Percentiles rank a stretch among this genome's conserved stretches.
Evolutionary conservation across 2,329 filamentous ascomycete genomes (phyloP).

Genomic region (Trichothecium roseum): DNA sequence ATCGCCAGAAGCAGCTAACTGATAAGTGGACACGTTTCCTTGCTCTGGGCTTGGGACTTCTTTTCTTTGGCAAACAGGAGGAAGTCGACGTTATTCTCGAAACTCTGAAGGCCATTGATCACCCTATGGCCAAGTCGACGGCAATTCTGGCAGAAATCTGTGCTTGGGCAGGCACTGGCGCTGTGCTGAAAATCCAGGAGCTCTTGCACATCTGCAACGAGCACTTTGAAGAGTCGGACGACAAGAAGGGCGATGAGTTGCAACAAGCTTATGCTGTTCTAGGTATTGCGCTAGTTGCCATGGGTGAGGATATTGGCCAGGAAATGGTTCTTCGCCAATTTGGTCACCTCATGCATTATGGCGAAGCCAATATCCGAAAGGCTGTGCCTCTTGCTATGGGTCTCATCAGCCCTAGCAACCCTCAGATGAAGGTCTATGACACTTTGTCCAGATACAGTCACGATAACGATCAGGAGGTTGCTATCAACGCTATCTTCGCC

Average conservation of each 20-base stretch:
- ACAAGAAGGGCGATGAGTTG: slow-evolving; percentile 91
- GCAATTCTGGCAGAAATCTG: slow-evolving; percentile 92
- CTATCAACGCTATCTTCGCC: slow-evolving; percentile 96
- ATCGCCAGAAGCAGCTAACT: slow-evolving; percentile 79
- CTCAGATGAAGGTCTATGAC: slow-evolving; percentile 99
- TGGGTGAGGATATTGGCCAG: slow-evolving; percentile 97
- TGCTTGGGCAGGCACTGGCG: slow-evolving; percentile 94
- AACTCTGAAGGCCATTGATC: slow-evolving; percentile 91
- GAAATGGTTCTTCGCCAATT: slow-evolving; percentile 98
- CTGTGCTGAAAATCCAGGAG: slow-evolving; percentile 94
- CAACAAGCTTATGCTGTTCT: slow-evolving; percentile 94
- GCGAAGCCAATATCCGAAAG: slow-evolving; percentile 92
- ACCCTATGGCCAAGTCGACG: slow-evolving; percentile 94
- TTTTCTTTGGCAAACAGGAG: slow-evolving; percentile 95
- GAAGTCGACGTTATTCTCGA: slow-evolving; percentile 98
- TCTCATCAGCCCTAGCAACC: slow-evolving; percentile 92
- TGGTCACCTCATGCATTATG: slow-evolving; percentile 98
- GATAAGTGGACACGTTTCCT: slow-evolving; percentile 99
- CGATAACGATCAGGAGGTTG: slow-evolving; percentile 97
- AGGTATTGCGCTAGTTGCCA: slow-evolving; percentile 85
- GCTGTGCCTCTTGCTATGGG: slow-evolving; percentile 95
- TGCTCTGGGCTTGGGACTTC: slow-evolving; percentile 79
- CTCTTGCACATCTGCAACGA: slow-evolving; percentile 97
- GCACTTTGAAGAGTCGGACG: slow-evolving; percentile 86
- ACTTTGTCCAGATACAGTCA: slow-evolving; percentile 95